Base-by-base conservation (phyloP, 345 rosid species). In the Lumnitzera littorea region DNA sequence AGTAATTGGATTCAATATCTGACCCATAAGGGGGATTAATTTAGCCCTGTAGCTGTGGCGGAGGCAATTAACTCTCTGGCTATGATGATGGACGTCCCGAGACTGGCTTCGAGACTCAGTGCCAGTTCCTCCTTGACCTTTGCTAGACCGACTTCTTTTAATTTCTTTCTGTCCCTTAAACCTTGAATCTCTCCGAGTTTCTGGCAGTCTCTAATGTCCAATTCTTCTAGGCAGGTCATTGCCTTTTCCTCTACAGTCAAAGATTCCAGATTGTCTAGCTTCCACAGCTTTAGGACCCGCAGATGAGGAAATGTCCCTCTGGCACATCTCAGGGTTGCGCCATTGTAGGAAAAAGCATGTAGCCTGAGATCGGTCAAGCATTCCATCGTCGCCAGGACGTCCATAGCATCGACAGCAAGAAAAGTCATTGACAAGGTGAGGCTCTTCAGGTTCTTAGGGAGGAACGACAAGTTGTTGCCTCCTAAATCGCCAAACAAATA, bases 381-480 rank as follows among this genome's bases (percentile, higher is more conserved):
- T 20, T 31, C 13, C 46, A 72, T 54, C 58, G 58, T 0, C 31
- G 68, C 77, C 1, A 78, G 57, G 2, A 0, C 20, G 8, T 0
- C 0, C 80, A 79, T 70, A 11, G 76, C 78, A 24, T 79, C 78
- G 0, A 2, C 2, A 9, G 3, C 13, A 24, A 73, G 62, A 11
- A 57, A 7, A 13, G 83, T 62, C 67, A 73, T 46, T 5, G 83
- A 72, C 67, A 79, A 51, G 24, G 80, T 75, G 2, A 75, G 67
- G 15, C 70, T 49, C 60, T 43, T 61, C 36, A 79, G 73, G 12
- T 36, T 67, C 58, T 2, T 16, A 2, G 78, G 81, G 31, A 76
- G 61, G 14, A 14, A 11, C 0, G 0, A 1, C 55, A 17, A 11
- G 20, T 5, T 2, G 0, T 23, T n/a, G 5, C 3, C 11, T 2